Evolutionary conservation across 1,139 yeast genomes (phyloP).

Genomic region (Kodamaea plutei): DNA sequence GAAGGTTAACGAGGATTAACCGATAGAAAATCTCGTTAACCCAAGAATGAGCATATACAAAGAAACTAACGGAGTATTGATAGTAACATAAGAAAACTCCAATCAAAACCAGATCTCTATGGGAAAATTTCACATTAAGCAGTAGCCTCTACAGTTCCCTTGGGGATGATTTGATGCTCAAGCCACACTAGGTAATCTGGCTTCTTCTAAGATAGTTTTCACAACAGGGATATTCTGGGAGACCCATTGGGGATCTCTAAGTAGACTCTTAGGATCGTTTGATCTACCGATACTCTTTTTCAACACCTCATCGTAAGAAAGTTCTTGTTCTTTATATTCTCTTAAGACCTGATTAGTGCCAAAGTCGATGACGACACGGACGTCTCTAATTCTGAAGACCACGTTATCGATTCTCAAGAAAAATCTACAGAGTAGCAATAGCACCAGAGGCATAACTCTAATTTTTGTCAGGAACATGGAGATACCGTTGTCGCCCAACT

Average conservation of each 20-base stretch:
- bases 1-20: too few species aligned
- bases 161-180: too few species aligned
- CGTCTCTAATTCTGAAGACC: constrained; percentile 75
- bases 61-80: too few species aligned
- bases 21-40: too few species aligned
- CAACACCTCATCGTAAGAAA: constrained; percentile 55
- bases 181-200: too few species aligned
- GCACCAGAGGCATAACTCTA: constrained; percentile 82
- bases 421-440: constrained; percentile 69
- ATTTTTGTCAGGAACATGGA: constrained; percentile 73
- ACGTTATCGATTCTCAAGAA: constrained; percentile 90
- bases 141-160: too few species aligned
- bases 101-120: too few species aligned
- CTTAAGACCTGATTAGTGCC: constrained; percentile 60
- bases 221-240: constrained; percentile 52
- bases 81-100: too few species aligned
- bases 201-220: constrained; percentile 16
- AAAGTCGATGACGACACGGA: constrained; percentile 79
- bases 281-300: constrained; percentile 35
- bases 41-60: too few species aligned
- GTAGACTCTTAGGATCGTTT: constrained; percentile 67
- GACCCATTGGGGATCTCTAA: constrained; percentile 86
- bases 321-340: constrained; percentile 77
- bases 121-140: too few species aligned
- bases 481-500: constrained; percentile 93